These are phyloP conservation scores for Clathrospora elynae DNA, from an alignment of 2,329 filamentous ascomycete genomes.

Conservation along the genomic window DNA sequence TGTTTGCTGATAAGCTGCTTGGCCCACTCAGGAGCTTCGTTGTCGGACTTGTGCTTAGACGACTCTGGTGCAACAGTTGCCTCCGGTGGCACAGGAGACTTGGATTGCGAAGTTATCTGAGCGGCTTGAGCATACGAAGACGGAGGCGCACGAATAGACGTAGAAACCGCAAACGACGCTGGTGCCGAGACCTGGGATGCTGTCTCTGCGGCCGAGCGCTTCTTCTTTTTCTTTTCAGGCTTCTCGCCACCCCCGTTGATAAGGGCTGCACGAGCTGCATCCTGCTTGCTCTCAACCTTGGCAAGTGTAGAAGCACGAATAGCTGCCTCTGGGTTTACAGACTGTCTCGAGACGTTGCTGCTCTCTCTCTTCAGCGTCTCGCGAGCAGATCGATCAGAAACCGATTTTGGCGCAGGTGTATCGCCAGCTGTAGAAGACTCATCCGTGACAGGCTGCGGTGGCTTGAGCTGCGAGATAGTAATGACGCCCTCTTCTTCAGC, in stretches of 20 bases:
- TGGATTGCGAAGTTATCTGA: constrained; percentile 36
- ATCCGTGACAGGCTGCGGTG: constrained; percentile 37
- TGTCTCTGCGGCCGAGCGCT: constrained; percentile 58
- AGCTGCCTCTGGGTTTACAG: constrained; percentile 46
- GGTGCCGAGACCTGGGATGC: constrained; percentile 51
- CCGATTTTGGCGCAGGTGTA: constrained; percentile 40
- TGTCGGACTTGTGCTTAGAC: constrained; percentile 23
- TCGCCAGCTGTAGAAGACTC: constrained; percentile 50
- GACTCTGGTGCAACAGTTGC: constrained; percentile 16
- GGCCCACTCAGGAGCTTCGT: constrained; percentile 46
- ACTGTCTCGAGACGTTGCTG: constrained; percentile 40
- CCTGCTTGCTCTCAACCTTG: constrained; percentile 51
- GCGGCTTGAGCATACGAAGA: constrained; percentile 52
- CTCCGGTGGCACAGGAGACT: constrained; percentile 38
- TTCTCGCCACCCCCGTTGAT: constrained; percentile 50
- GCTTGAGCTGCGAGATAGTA: constrained; percentile 69
- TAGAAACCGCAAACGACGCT: constrained; percentile 13
- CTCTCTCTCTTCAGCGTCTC: constrained; percentile 46
- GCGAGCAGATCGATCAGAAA: constrained; percentile 44
- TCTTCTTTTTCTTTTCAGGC: constrained; percentile 68
- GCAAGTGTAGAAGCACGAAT: constrained; percentile 49
- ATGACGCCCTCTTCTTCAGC: constrained; percentile 76
- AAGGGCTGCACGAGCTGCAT: constrained; percentile 48
- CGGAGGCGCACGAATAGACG: constrained; percentile 28
- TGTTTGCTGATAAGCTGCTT: constrained; percentile 42